Evolutionary conservation across 805 yeast genomes (phyloP).

Genomic region (Ogataea paraovalis): DNA sequence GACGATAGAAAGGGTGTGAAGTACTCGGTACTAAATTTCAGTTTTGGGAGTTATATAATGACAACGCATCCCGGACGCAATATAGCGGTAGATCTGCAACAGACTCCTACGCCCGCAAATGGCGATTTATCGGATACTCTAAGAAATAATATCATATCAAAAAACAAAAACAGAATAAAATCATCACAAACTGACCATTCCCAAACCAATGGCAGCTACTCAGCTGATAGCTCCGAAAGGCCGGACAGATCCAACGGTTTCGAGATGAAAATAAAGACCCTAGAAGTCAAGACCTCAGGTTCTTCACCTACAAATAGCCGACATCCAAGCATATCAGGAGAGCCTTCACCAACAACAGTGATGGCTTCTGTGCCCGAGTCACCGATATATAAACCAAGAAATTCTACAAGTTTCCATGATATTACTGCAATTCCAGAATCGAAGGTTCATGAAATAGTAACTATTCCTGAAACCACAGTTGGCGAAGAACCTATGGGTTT

Average conservation of each 20-base stretch:
- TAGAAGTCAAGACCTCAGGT: constrained; percentile 7
- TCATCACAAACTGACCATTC: background rate
- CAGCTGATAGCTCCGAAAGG: constrained; percentile 2
- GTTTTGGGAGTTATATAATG: background rate
- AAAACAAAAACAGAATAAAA: background rate
- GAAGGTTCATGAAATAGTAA: background rate
- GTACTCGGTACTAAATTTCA: too few relatives aligned
- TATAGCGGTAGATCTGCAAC: background rate
- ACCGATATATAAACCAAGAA: background rate
- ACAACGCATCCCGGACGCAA: background rate
- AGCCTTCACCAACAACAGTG: background rate
- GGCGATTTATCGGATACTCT: background rate
- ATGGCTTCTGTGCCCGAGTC: background rate
- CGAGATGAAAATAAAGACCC: constrained; percentile 15
- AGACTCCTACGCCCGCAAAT: background rate
- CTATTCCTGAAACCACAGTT: background rate
- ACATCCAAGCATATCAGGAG: background rate
- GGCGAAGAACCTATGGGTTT: background rate
- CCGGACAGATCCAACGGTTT: constrained; percentile 7
- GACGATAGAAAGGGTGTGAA: too few relatives aligned
- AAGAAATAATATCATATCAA: background rate
- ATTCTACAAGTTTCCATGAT: background rate
- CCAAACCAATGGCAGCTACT: background rate
- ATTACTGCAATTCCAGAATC: background rate
- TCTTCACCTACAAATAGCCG: background rate